Evolutionary conservation across 352 stramenopile species (phyloP).

Genomic region (Globisporangium okanoganense): DNA sequence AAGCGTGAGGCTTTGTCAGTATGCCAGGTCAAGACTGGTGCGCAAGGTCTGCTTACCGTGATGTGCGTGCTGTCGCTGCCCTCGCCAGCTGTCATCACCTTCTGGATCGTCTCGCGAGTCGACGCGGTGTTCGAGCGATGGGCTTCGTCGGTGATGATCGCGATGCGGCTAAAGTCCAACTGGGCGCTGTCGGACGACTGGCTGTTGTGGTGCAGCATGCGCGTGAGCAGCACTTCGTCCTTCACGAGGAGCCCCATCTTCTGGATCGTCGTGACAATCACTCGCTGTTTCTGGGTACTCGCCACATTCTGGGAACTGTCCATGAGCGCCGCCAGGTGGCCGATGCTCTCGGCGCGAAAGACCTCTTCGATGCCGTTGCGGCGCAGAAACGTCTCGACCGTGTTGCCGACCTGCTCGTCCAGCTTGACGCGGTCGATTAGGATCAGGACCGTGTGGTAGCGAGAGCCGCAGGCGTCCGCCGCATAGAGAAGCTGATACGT

Average conservation of each 20-base stretch:
- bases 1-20: not conserved
- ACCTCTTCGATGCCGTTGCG: constrained; percentile 72
- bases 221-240: constrained; percentile 64
- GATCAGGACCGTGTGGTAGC: constrained; percentile 78
- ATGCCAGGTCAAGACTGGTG: not conserved
- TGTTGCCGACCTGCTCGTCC: constrained; percentile 74
- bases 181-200: not conserved
- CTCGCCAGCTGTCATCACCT: constrained; percentile 52
- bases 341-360: constrained; percentile 69
- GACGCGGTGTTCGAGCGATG: constrained; percentile 73
- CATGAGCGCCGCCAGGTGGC: constrained; percentile 60
- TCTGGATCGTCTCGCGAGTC: constrained; percentile 64
- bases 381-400: constrained; percentile 61
- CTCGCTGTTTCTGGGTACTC: no score
- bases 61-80: constrained; percentile 27
- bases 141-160: constrained; percentile 82
- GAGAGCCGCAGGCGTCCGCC: constrained; percentile 28
- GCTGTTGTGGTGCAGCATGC: constrained; percentile 49
- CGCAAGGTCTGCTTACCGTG: constrained; percentile 23
- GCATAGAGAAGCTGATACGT: constrained; percentile 65
- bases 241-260: constrained; percentile 72
- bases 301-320: constrained; percentile 14
- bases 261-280: constrained; percentile 82
- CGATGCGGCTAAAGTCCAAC: constrained; percentile 46
- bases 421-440: constrained; percentile 82